Evolutionary conservation across 1,139 yeast genomes (phyloP).

Genomic region (Yarrowia galli): DNA sequence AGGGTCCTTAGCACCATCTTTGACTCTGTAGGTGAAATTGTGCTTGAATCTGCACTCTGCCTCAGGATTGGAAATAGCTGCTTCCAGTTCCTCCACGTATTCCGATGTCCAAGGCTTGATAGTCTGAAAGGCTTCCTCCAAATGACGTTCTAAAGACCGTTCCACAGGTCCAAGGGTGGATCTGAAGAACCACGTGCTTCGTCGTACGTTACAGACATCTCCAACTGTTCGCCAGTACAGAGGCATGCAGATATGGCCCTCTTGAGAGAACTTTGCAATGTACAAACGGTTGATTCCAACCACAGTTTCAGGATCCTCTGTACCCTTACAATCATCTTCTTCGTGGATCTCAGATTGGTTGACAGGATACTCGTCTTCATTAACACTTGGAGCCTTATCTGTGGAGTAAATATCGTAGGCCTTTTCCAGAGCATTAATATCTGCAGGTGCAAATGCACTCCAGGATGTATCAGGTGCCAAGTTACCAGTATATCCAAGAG

Average conservation of each 20-base stretch:
- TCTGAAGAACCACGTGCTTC: conserved; percentile 52
- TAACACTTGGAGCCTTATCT: neutral
- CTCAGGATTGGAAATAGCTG: conserved; percentile 50
- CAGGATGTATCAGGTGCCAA: conserved; percentile 48
- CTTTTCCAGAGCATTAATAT: conserved; percentile 45
- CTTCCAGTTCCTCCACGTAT: conserved; percentile 48
- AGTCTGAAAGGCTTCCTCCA: conserved; percentile 46
- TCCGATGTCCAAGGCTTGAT: conserved; percentile 50
- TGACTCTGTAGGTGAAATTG: conserved; percentile 44
- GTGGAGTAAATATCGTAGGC: conserved; percentile 41
- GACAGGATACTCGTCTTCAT: conserved; percentile 26
- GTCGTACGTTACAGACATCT: conserved; percentile 47
- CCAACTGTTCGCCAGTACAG: conserved; percentile 51
- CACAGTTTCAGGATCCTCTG: conserved; percentile 44
- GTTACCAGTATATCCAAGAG: conserved; percentile 44
- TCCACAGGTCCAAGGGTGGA: conserved; percentile 51
- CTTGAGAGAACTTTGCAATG: conserved; percentile 46
- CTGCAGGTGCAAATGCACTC: conserved; percentile 53
- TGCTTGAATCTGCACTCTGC: conserved; percentile 47
- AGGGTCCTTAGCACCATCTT: conserved; percentile 41
- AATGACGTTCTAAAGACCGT: conserved; percentile 48
- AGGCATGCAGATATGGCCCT: conserved; percentile 46
- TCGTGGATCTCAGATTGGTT: conserved; percentile 38
- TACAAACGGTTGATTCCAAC: conserved; percentile 53
- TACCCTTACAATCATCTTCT: conserved; percentile 33